Conservation (phyloP, 495 filamentous ascomycete species). For the Xylaria curta region DNA sequence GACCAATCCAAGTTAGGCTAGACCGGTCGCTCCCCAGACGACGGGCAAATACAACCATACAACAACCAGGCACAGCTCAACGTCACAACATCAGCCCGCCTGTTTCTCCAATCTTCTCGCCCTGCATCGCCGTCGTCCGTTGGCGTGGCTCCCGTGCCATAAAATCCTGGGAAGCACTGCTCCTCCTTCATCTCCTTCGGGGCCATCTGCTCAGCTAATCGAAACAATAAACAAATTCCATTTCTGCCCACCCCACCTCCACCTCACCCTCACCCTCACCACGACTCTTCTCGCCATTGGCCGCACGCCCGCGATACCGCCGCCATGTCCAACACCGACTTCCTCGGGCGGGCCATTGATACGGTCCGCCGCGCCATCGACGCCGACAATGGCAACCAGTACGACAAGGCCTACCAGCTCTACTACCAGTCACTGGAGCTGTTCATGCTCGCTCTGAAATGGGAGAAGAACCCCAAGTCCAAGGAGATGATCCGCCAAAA, state of each 20-base stretch:
- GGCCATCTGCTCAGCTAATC: background rate
- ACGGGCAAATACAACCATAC: constrained; percentile 3
- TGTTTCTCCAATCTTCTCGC: constrained; percentile 8
- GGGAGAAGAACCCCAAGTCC: constrained; percentile 95
- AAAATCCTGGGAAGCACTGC: background rate
- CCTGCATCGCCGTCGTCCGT: background rate
- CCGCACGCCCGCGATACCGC: constrained; percentile 27
- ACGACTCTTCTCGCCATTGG: constrained; percentile 24
- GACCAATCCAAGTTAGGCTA: constrained; percentile 25
- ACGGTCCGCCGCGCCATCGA: constrained; percentile 97
- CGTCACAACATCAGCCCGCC: constrained; percentile 23
- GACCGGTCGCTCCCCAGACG: constrained; percentile 22
- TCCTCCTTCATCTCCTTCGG: background rate
- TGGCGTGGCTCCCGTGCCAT: constrained; percentile 2
- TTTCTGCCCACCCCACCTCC: constrained; percentile 9
- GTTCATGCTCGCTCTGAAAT: constrained; percentile 96
- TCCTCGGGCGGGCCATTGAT: constrained; percentile 92
- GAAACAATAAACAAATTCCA: constrained; percentile 7
- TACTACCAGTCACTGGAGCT: constrained; percentile 95
- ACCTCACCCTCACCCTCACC: no score
- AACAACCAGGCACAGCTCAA: constrained; percentile 11
- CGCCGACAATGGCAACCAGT: constrained; percentile 91
- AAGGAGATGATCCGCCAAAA: constrained; percentile 97
- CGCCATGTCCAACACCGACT: constrained; percentile 91
- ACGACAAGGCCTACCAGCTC: constrained; percentile 91